These are phyloP conservation scores for Cutaneotrichosporon sp. DNA, from an alignment of 1,284 basidiomycete genomes.

Conservation along the genomic window DNA sequence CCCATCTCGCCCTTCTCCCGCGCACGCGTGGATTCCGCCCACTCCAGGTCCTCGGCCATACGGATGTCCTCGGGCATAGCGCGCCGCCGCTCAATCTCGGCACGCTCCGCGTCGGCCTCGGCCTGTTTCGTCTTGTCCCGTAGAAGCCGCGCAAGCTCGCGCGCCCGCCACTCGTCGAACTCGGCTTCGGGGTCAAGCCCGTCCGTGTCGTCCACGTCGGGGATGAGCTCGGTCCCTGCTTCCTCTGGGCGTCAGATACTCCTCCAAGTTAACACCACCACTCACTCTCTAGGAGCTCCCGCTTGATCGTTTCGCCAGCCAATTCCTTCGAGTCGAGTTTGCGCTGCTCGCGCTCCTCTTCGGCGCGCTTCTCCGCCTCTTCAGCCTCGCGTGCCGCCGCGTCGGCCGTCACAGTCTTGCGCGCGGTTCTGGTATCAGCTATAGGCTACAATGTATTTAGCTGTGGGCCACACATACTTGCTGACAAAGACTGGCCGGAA, in stretches of 20 bases:
- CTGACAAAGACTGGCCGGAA: constrained; percentile 46
- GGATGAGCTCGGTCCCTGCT: constrained; percentile 64
- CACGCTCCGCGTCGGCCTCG: constrained; percentile 70
- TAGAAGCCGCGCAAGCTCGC: constrained; percentile 86
- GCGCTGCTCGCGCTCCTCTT: constrained; percentile 40
- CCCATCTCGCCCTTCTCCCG: constrained; percentile 61
- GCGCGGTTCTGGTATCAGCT: constrained; percentile 27
- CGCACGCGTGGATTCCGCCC: constrained; percentile 69
- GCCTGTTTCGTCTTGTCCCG: constrained; percentile 81
- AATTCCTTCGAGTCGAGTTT: constrained; percentile 44
- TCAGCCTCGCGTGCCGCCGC: constrained; percentile 39
- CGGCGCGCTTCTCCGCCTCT: constrained; percentile 32
- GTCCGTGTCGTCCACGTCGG: constrained; percentile 93
- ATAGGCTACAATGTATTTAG: too few species aligned
- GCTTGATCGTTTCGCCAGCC: constrained; percentile 45
- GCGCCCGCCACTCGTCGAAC: constrained; percentile 91
- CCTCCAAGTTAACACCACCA: background rate
- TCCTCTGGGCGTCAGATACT: constrained; percentile 58
- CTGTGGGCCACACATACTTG: constrained; percentile 27
- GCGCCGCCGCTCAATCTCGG: constrained; percentile 82
- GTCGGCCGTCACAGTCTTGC: constrained; percentile 36
- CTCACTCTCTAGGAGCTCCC: constrained; percentile 45
- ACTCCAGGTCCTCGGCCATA: constrained; percentile 81
- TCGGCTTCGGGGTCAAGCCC: constrained; percentile 83
- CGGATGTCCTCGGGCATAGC: constrained; percentile 89